Evolutionary conservation across 2,329 filamentous ascomycete genomes (phyloP).

Genomic region (Pseudopyricularia cyperi): DNA sequence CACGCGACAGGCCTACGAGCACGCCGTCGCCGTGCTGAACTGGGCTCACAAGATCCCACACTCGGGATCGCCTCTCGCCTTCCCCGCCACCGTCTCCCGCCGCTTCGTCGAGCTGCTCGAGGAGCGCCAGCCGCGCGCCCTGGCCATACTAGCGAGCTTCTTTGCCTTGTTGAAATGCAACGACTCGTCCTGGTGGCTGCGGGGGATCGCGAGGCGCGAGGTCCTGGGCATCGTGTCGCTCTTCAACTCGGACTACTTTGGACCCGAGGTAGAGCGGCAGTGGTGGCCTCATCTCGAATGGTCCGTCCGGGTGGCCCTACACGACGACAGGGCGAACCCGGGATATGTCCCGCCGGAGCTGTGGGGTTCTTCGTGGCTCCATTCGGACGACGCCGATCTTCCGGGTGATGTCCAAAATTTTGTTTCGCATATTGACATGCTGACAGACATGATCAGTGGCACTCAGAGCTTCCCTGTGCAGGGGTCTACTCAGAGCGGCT

Average conservation of each 20-base stretch:
- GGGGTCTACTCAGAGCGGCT: not conserved
- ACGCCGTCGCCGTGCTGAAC: constrained; percentile 52
- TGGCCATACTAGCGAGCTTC: constrained; percentile 53
- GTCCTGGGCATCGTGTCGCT: constrained; percentile 49
- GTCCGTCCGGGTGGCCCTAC: constrained; percentile 46
- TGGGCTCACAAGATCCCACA: constrained; percentile 51
- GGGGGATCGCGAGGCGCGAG: constrained; percentile 51
- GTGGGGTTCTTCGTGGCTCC: constrained; percentile 40
- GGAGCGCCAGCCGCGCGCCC: constrained; percentile 43
- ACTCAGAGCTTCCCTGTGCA: constrained; percentile 3
- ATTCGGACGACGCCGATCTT: constrained; percentile 22
- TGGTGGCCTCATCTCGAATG: constrained; percentile 52
- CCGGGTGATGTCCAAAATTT: constrained; percentile 19
- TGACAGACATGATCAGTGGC: constrained; percentile 23
- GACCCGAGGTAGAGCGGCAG: constrained; percentile 21
- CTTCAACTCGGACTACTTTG: constrained; percentile 40
- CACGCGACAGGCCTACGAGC: constrained; percentile 39
- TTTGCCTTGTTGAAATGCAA: constrained; percentile 52
- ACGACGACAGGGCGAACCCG: constrained; percentile 34
- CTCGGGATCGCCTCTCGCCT: constrained; percentile 44
- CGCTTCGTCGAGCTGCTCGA: constrained; percentile 48
- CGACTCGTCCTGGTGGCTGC: constrained; percentile 56
- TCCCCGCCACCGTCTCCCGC: constrained; percentile 51
- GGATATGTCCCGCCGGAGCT: constrained; percentile 39
- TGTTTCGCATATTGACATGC: constrained; percentile 31